A percentile compares a stretch with the other conserved stretches of the same genome.
Evolutionary conservation across 176 grass and related monocot species (phyloP).

Genomic region (Puya raimondii): DNA sequence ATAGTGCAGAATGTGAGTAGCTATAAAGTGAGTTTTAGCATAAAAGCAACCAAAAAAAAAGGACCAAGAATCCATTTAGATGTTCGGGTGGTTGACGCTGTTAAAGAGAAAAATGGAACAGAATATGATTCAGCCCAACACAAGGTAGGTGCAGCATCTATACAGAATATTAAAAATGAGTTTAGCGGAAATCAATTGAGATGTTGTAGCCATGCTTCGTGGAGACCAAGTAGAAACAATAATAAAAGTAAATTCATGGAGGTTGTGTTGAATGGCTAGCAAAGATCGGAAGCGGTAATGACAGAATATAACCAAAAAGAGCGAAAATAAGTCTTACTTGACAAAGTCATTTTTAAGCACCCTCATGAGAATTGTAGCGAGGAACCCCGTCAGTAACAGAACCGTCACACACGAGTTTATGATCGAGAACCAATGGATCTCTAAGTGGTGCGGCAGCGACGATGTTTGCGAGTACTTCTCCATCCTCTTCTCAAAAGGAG

Average conservation of each 20-base stretch:
- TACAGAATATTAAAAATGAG: background rate
- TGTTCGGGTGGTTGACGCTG: no score
- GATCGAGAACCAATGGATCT: constrained; percentile 18
- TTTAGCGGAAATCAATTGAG: background rate
- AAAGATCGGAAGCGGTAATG: background rate
- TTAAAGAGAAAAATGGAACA: background rate
- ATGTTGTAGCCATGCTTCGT: background rate
- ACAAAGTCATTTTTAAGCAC: constrained; percentile 18
- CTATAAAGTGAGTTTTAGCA: background rate
- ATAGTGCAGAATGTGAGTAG: background rate
- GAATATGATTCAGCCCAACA: background rate
- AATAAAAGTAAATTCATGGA: background rate
- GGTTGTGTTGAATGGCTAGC: background rate
- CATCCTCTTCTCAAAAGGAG: constrained; percentile 18
- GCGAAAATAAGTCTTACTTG: constrained; percentile 5
- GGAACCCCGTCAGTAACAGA: constrained; percentile 13
- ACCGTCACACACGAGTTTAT: constrained; percentile 16
- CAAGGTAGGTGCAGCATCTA: background rate
- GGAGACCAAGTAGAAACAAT: background rate
- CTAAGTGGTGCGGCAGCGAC: constrained; percentile 8
- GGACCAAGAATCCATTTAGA: background rate
- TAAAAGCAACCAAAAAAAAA: background rate
- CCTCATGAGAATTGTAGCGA: constrained; percentile 17
- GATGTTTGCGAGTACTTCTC: constrained; percentile 14
- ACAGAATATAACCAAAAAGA: background rate